Evolutionary conservation across 768 basidiomycete genomes (phyloP), one percentile per base, ranked within the genome.

Genomic region (Leucosporidium creatinivorum): DNA sequence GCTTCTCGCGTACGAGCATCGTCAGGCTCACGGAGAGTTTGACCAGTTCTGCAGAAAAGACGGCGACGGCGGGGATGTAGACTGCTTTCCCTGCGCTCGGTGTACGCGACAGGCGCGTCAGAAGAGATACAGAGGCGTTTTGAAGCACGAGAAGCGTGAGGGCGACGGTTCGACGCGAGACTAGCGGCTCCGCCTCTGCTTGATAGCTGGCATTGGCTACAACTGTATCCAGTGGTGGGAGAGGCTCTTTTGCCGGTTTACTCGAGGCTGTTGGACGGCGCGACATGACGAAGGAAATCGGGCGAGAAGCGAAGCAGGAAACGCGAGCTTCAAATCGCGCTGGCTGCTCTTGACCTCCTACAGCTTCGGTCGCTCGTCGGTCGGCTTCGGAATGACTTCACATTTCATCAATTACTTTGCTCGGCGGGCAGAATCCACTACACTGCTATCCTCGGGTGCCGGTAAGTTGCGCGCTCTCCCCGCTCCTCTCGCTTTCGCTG

Each of bases 141-240:
- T 97, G 93, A 17, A 97, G 91, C 36, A 92, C 91, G 4, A 92
- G 93, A 78, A 93, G 90, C 31, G 93, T 83, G 61, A 98, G 84
- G 65, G 93, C 93, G 72, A 93, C 82, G 23, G 39, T 59, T 23
- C 44, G 19, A 2, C 50, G 61, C 3, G 64, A 60, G 21, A 65
- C 18, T 15, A 30, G 30, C 48, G 33, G 49, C 4, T n/a, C 21
- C 15, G 36, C 31, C 4, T 25, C 3, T 21, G 59, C n/a, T 48
- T 9, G 59, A 17, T 44, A 6, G 58, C 18, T 47, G 58, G 55
- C 25, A 28, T 56, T 19, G 55, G 55, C 25, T 8, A 19, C 9
- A 23, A 23, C 50, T 23, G 50, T 26, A 28, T 52, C n/a, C 13
- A 52, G 55, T 28, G 26, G 30, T 19, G 55, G 12, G 18, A 19